Base-by-base conservation (phyloP, 441 rosid species). In the Jatropha multifida region DNA sequence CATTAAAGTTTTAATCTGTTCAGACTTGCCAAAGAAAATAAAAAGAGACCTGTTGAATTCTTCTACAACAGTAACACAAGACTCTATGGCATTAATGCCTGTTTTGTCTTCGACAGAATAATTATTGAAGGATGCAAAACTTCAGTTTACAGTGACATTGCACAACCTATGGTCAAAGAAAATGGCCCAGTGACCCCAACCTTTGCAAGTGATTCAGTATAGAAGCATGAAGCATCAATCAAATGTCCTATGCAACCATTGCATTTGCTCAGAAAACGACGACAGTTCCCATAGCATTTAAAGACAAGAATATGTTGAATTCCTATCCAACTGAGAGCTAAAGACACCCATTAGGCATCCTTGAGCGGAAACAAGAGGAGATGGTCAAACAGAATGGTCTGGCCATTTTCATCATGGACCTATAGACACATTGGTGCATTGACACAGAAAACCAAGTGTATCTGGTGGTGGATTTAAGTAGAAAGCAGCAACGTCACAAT, bases 1-100 rank as follows among this genome's bases (percentile, higher is more conserved):
- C 76, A 76, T 32, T 67, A 81, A 71, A 60, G 59, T 41, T 52
- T 13, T 68, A 40, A 60, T 20, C 59, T 14, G 42, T 69, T 74
- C 51, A 81, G 74, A 76, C 18, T 58, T 32, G 4, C n/a, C 27
- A 20, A 60, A 61, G 15, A 59, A 32, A 58, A 23, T 32, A 38
- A 61, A 54, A 65, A 60, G n/a, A 52, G 46, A 13, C 38, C 41
- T 23, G 48, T 44, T 7, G 48, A 44, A 42, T 42, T 8, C 46
- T 2, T 42, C 46, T 4, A 42, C 32, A 32, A 32, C 32, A 32
- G 32, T 32, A 32, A 32, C 32, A 32, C 32, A 32, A 32, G 32
- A 32, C 32, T 32, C 32, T 49, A 68, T 6, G 10, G 42, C 14
- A 49, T 7, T 32, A 52, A 18, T 69, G 8, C 17, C 20, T 65